phyloP scores from a whole-genome alignment of 805 yeast species.

The Metschnikowia cubensis region DNA sequence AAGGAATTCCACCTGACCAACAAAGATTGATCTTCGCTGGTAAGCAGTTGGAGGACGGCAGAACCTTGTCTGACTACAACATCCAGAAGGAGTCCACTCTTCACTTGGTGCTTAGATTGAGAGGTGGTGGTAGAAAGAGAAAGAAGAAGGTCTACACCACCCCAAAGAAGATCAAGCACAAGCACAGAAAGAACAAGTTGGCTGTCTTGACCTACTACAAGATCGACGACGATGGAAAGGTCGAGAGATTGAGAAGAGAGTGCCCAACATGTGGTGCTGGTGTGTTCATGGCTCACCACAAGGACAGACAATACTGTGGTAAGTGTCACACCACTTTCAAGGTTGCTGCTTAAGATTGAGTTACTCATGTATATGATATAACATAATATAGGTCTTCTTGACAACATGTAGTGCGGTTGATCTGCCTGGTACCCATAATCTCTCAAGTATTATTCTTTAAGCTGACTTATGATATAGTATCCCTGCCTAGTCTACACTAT shows the following conservation, averaged over 20 bases:
- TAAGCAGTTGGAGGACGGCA: slow-evolving; percentile 99
- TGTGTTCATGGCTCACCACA: slow-evolving; percentile 99
- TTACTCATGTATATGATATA: slow-evolving; percentile 11
- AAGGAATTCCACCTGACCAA: slow-evolving; percentile 99
- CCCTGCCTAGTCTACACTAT: no score
- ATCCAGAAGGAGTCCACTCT: slow-evolving; percentile 99
- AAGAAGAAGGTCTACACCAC: slow-evolving; percentile 99
- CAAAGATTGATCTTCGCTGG: slow-evolving; percentile 99
- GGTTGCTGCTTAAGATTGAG: slow-evolving; percentile 23
- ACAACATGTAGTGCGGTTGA: background rate
- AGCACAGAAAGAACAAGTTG: slow-evolving; percentile 98
- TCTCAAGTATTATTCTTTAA: no score
- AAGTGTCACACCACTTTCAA: slow-evolving; percentile 96
- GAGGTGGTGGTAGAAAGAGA: slow-evolving; percentile 95
- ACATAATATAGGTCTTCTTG: slow-evolving; percentile 4
- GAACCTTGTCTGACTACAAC: slow-evolving; percentile 99
- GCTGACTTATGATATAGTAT: no score
- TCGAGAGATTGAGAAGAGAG: slow-evolving; percentile 98
- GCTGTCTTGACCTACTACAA: slow-evolving; percentile 99
- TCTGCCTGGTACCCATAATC: no score
- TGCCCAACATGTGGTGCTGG: slow-evolving; percentile 98
- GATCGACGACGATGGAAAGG: slow-evolving; percentile 98
- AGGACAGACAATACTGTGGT: slow-evolving; percentile 99
- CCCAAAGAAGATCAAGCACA: slow-evolving; percentile 99
- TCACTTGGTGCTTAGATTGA: slow-evolving; percentile 92